A percentile compares a stretch with the other conserved stretches of the same genome.
Evolutionary conservation across 345 rosid genomes (phyloP).

Genomic region (Passiflora organensis): DNA sequence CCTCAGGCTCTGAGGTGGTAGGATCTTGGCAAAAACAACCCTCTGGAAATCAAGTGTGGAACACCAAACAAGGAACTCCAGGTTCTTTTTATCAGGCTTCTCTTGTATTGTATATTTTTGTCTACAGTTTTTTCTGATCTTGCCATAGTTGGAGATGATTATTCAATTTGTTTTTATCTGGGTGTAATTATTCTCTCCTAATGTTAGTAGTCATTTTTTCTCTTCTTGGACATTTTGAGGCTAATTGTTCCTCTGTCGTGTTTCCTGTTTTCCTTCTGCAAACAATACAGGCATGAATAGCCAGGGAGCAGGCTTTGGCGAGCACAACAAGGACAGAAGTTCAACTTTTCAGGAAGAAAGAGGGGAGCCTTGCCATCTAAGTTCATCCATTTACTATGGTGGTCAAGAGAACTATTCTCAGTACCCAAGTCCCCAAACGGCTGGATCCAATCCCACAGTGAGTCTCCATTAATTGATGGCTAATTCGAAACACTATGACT

Average conservation of each 20-base stretch:
- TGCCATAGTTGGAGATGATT: neutral
- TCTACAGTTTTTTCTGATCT: neutral
- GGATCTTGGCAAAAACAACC: slow-evolving; percentile 42
- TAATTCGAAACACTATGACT: slow-evolving; percentile 4
- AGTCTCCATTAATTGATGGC: slow-evolving; percentile 24
- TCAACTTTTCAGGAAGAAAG: slow-evolving; percentile 40
- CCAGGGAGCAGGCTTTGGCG: slow-evolving; percentile 30
- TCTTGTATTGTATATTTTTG: neutral
- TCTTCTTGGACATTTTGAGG: too few relatives aligned
- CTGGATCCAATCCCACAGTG: slow-evolving; percentile 44
- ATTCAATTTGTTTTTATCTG: neutral
- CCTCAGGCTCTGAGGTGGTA: slow-evolving; percentile 30
- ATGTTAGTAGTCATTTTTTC: too few relatives aligned
- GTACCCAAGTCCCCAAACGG: slow-evolving; percentile 28
- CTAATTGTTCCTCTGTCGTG: neutral
- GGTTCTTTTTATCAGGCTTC: slow-evolving; percentile 32
- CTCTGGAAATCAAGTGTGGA: slow-evolving; percentile 40
- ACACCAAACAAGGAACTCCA: slow-evolving; percentile 37
- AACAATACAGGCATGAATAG: slow-evolving; percentile 26
- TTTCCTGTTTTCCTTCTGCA: neutral
- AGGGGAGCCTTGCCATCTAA: slow-evolving; percentile 59
- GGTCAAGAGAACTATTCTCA: slow-evolving; percentile 67
- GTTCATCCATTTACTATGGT: slow-evolving; percentile 85
- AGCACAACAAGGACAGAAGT: slow-evolving; percentile 29
- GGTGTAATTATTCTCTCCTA: neutral